phyloP scores from a whole-genome alignment of 495 filamentous ascomycete species.

The Stereocaulon alpinum region DNA sequence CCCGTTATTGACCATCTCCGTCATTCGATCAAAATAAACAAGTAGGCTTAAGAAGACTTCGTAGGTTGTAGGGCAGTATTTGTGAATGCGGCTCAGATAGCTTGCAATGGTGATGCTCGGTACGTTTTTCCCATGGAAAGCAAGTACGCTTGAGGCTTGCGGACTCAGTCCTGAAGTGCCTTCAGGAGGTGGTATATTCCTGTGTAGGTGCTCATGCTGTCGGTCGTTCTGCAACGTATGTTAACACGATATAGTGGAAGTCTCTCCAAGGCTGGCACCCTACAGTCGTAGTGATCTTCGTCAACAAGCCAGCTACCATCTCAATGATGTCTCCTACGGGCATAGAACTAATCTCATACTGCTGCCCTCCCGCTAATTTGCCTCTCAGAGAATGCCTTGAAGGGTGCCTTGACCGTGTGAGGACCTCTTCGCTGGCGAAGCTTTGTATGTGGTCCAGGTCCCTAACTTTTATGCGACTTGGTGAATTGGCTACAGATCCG shows the following conservation, averaged over 20 bases:
- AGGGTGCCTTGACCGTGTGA: constrained; percentile 39
- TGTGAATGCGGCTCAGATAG: constrained; percentile 93
- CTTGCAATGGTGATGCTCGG: constrained; percentile 94
- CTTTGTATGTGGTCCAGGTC: constrained; percentile 84
- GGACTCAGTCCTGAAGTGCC: constrained; percentile 56
- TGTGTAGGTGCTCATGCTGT: constrained; percentile 74
- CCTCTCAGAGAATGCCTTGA: constrained; percentile 33
- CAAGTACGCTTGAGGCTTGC: constrained; percentile 81
- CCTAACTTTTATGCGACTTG: constrained; percentile 68
- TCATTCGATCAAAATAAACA: constrained; percentile 99
- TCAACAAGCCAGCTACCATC: constrained; percentile 97
- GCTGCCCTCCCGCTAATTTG: constrained; percentile 32
- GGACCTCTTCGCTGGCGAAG: constrained; percentile 65
- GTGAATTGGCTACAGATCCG: constrained; percentile 51
- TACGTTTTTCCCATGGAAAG: constrained; percentile 99
- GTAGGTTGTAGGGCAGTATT: constrained; percentile 97
- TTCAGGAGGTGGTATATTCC: constrained; percentile 57
- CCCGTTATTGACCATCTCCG: constrained; percentile 83
- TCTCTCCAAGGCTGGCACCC: background rate
- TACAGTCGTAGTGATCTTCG: constrained; percentile 89
- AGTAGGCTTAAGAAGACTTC: constrained; percentile 93
- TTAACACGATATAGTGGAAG: background rate
- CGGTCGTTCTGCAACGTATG: constrained; percentile 52
- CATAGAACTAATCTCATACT: constrained; percentile 96
- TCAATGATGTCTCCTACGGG: constrained; percentile 96